phyloP scores from a whole-genome alignment of 768 basidiomycete genomes.

The Pseudohyphozyma bogoriensis region DNA sequence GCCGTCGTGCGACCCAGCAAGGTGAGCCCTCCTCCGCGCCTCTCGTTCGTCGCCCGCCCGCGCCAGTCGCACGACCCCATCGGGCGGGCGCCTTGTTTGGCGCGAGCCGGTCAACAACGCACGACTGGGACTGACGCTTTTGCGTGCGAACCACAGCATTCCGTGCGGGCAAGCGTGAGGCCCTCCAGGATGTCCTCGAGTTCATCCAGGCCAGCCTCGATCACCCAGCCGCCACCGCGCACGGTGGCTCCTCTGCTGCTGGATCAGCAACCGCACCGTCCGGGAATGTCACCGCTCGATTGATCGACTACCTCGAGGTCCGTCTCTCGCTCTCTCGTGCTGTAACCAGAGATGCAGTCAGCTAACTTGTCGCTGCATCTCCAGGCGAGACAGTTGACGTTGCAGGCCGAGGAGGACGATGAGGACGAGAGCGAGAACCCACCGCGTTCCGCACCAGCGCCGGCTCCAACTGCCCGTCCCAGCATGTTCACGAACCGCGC shows the following conservation, averaged over 20 bases:
- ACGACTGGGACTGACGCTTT: background rate
- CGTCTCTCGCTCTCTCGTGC: background rate
- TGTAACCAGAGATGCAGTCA: background rate
- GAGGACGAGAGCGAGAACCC: constrained; percentile 16
- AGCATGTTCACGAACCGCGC: background rate
- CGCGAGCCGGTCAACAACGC: background rate
- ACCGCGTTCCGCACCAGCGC: background rate
- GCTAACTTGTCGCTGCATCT: background rate
- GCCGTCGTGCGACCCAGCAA: constrained; percentile 14
- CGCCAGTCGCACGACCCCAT: no score
- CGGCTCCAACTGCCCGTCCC: background rate
- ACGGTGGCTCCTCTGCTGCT: background rate
- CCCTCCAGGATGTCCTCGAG: constrained; percentile 27
- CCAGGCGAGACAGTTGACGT: constrained; percentile 23
- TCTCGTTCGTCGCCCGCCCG: no score
- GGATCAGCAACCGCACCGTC: constrained; percentile 6
- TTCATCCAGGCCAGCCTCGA: constrained; percentile 25
- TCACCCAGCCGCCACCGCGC: constrained; percentile 3
- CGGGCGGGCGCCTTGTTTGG: background rate
- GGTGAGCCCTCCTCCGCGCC: constrained; percentile 4
- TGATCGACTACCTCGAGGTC: constrained; percentile 29
- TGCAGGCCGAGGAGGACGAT: constrained; percentile 26
- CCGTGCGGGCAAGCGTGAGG: constrained; percentile 25
- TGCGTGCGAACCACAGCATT: constrained; percentile 12
- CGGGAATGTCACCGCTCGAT: no score